Base-by-base conservation (phyloP, 2,329 filamentous ascomycete genomes). In the Aspergillus vadensis region DNA sequence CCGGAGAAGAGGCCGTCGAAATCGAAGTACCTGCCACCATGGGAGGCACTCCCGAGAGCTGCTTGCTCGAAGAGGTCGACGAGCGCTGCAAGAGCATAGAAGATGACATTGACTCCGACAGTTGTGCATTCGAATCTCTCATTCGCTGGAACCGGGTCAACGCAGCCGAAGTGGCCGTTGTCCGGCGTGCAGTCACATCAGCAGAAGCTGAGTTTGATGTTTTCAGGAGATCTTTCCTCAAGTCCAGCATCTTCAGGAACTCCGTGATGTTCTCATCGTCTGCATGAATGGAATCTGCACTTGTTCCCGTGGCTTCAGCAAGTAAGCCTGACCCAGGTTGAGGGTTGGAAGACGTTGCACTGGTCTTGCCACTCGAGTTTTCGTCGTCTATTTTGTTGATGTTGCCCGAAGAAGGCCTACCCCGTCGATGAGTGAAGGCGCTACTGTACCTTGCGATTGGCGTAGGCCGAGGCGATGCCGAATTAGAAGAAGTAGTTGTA, bases 221-320 rank as follows among this genome's bases (percentile, higher is more conserved):
- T 50, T 82, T 81, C 63, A 92, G 88, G 59, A 97, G 91, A 74
- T 92, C 94, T 76, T 93, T 96, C 73, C 91, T 91, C 69, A 87
- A 88, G 62, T 98, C 94, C 6, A 99, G 82, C 63, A 92, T 84
- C 70, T 96, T 96, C 63, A 99, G 79, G 69, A 98, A 99, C 55
- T 96, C 92, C 0, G 91, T 92, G 43, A 99, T 96, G 65, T 95
- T 93, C 69, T 97, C 91, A 69, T 96, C 92, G 67, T 98, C 94
- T 0, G 89, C 91, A 81, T 71, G 91, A 82, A 82, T 88, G 81
- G 72, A 88, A 30, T 86, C 88, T 2, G 81, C 84, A 71, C 83
- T 86, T 51, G 83, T 87, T 9, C 86, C 88, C 25, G 84, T 83
- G 64, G 90, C 78, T 63, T 86, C 92, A 30, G 91, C 86, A 54